Evolutionary conservation across 345 rosid species (phyloP).

Genomic region (Hibiscus trionum): DNA sequence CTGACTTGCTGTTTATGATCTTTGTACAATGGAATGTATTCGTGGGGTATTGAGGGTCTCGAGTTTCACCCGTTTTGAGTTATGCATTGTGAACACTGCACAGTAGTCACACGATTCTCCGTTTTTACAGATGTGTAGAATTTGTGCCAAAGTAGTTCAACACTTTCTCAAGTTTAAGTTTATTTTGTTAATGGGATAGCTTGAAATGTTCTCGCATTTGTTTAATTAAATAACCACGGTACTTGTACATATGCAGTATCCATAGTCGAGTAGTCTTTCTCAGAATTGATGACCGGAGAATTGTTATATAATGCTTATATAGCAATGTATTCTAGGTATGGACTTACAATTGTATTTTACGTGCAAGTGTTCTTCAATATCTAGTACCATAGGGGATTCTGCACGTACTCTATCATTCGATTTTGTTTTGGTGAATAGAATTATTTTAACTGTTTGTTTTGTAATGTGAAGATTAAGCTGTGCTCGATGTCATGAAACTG

Average conservation of each 20-base stretch:
- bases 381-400: not conserved
- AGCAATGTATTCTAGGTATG: not conserved
- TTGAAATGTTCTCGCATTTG: not conserved
- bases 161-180: no score
- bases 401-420: not conserved
- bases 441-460: not conserved
- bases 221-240: not conserved
- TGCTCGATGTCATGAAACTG: conserved; percentile 11
- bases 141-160: no score
- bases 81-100: not conserved
- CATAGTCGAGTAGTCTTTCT: not conserved
- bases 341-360: not conserved
- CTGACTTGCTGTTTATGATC: not conserved
- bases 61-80: not conserved
- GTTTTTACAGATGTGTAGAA: no score
- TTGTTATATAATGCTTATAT: not conserved
- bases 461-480: not conserved
- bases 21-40: not conserved
- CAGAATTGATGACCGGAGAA: no score
- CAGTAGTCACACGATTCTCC: no score
- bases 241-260: not conserved
- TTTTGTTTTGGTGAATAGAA: not conserved
- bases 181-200: no score
- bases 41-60: not conserved
- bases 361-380: not conserved